phyloP scores from a whole-genome alignment of 2,329 filamentous ascomycete species.

The Apiospora phragmitis region DNA sequence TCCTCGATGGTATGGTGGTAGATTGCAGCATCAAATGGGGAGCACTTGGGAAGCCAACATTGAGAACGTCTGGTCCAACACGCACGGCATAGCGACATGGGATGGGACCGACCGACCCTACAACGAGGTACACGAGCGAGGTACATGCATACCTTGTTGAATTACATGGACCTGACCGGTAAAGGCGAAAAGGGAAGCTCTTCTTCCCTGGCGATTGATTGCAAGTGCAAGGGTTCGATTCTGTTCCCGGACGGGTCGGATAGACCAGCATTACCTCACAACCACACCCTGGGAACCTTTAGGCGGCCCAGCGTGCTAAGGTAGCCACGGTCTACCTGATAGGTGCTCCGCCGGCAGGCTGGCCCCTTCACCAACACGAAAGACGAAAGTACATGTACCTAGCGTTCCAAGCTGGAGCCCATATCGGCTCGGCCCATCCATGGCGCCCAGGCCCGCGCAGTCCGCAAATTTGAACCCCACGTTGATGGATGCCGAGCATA shows the following conservation, averaged over 20 bases:
- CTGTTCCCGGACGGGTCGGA: constrained; percentile 7
- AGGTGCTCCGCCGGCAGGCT: not conserved
- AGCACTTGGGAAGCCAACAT: not conserved
- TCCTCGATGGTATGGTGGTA: not conserved
- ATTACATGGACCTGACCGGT: not conserved
- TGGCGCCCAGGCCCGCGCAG: constrained; percentile 7
- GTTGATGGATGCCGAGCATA: not conserved
- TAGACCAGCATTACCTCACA: constrained; percentile 1
- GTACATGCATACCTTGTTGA: not conserved
- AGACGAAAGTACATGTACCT: not conserved
- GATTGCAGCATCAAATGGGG: not conserved
- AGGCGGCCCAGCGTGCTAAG: not conserved
- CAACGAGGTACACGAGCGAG: not conserved
- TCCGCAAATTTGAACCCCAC: constrained; percentile 4
- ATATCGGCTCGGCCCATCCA: constrained; percentile 8
- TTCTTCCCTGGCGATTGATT: not conserved
- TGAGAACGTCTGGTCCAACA: not conserved
- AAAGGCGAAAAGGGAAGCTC: not conserved
- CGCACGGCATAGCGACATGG: constrained; percentile 4
- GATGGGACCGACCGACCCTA: not conserved
- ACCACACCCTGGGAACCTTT: not conserved
- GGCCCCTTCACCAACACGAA: not conserved
- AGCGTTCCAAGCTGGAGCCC: constrained; percentile 7
- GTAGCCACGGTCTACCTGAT: not conserved
- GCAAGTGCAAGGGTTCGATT: constrained; percentile 2